A percentile compares a stretch with the other conserved stretches of the same genome.
Evolutionary conservation across 352 stramenopile species (phyloP).

Genomic region (Pythium folliculosum): DNA sequence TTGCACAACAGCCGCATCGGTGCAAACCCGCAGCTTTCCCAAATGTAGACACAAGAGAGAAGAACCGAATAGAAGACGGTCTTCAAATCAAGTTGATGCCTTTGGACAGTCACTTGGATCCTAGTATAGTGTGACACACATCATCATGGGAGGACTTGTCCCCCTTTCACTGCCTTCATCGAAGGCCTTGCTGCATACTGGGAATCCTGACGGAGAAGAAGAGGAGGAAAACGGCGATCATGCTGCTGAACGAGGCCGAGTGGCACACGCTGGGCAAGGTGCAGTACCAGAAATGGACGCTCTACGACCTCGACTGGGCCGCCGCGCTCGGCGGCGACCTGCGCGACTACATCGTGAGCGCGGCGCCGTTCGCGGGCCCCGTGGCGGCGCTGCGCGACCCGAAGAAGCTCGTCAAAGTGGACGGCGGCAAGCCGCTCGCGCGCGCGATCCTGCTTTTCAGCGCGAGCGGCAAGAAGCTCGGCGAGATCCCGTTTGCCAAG

Average conservation of each 20-base stretch:
- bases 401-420: constrained; percentile 74
- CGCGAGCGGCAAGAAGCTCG: constrained; percentile 63
- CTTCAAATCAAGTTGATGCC: too few relatives aligned
- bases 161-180: too few relatives aligned
- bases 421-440: constrained; percentile 45
- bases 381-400: constrained; percentile 73
- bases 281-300: constrained; percentile 85
- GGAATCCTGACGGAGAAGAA: too few relatives aligned
- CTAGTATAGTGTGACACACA: too few relatives aligned
- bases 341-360: constrained; percentile 60
- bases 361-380: constrained; percentile 69
- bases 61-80: too few relatives aligned
- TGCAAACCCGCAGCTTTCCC: too few relatives aligned
- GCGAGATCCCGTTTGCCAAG: constrained; percentile 57
- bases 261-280: constrained; percentile 86
- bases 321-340: constrained; percentile 55
- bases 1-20: too few relatives aligned
- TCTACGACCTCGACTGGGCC: constrained; percentile 71
- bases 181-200: too few relatives aligned
- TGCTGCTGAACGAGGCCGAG: constrained; percentile 60
- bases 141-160: too few relatives aligned
- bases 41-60: too few relatives aligned
- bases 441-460: constrained; percentile 79
- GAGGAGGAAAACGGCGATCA: constrained; percentile 17
- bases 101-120: too few relatives aligned